Conservation (phyloP, 768 basidiomycete genomes). For the Lactifluus rugatus region DNA sequence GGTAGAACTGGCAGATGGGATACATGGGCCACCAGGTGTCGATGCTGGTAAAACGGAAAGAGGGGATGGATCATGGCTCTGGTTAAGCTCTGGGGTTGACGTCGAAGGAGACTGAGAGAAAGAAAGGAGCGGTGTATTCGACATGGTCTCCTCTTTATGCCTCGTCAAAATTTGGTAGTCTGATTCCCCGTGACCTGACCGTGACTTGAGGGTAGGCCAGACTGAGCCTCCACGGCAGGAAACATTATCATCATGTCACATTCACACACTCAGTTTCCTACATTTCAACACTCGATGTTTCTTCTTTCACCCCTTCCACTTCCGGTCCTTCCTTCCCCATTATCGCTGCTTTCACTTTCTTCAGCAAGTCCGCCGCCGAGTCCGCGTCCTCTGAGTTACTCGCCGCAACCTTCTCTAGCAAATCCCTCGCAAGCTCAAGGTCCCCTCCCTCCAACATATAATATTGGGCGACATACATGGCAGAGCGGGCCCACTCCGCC, state of each 20-base stretch:
- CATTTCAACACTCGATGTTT: constrained; percentile 3
- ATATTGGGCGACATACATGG: constrained; percentile 73
- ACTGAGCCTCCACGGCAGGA: too few species aligned
- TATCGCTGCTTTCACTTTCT: constrained; percentile 17
- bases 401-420: constrained; percentile 49
- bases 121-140: constrained; percentile 13
- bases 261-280: neutral
- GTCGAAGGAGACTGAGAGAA: constrained; percentile 8
- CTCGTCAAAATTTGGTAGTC: constrained; percentile 23
- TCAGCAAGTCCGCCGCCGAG: constrained; percentile 16
- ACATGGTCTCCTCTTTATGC: constrained; percentile 22
- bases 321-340: constrained; percentile 6
- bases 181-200: constrained; percentile 20
- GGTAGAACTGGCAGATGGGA: constrained; percentile 13
- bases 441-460: constrained; percentile 53
- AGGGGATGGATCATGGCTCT: neutral
- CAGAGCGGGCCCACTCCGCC: constrained; percentile 75
- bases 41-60: neutral
- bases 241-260: too few species aligned
- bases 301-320: constrained; percentile 3
- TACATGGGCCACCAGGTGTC: neutral
- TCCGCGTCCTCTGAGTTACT: constrained; percentile 19
- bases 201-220: constrained; percentile 20
- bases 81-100: neutral
- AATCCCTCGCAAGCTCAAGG: constrained; percentile 59